These are phyloP conservation scores for Aquilaria agallochum DNA, from an alignment of 441 rosid genomes.

Conservation along the genomic window DNA sequence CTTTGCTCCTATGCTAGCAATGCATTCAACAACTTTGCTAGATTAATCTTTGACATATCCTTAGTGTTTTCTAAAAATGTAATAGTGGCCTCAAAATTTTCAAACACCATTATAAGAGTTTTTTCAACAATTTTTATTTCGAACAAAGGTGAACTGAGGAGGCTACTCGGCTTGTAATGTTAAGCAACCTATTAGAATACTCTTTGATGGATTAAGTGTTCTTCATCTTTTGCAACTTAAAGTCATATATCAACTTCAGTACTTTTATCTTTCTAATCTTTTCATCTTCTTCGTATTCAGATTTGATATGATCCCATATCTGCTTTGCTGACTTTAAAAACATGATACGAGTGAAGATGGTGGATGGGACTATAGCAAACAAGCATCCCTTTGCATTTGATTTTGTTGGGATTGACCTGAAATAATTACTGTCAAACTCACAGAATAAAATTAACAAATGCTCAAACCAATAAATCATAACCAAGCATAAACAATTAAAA, in stretches of 20 bases:
- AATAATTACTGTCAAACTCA: too few species aligned
- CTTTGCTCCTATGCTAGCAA: conserved; percentile 3
- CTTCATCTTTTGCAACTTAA: not conserved
- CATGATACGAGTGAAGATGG: conserved; percentile 5
- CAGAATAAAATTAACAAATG: too few species aligned
- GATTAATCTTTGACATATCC: not conserved
- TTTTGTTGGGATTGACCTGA: not conserved
- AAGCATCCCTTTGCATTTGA: not conserved
- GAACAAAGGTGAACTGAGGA: not conserved
- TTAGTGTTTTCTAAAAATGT: not conserved
- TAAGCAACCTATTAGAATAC: not conserved
- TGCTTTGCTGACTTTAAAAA: not conserved
- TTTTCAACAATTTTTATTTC: not conserved
- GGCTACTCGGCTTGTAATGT: conserved; percentile 1
- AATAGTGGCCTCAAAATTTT: not conserved
- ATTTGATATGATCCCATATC: not conserved
- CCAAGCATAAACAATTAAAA: too few species aligned
- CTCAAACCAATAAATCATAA: too few species aligned
- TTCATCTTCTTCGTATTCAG: too few species aligned
- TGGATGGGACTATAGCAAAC: conserved; percentile 2
- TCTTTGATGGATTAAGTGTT: not conserved
- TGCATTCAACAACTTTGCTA: not conserved
- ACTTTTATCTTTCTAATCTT: not conserved
- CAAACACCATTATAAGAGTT: not conserved
- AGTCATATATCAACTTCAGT: not conserved